Evolutionary conservation across 1,284 basidiomycete genomes (phyloP), one percentile per base, ranked within the genome.

Genomic region (Inonotus hispidus): DNA sequence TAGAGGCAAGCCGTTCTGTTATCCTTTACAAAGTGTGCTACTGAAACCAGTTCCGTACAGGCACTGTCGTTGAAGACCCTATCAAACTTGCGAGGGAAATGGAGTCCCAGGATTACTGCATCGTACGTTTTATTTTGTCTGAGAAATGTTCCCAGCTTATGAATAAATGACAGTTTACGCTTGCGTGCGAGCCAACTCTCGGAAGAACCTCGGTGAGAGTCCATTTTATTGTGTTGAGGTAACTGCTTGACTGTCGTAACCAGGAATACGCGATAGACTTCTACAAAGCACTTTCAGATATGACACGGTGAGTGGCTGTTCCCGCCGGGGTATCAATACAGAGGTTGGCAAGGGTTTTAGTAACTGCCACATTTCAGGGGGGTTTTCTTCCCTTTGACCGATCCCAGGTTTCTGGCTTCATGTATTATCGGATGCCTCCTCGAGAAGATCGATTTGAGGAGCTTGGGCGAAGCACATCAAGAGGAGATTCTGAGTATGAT

Each of bases 391-490:
- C 80, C 82, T 0, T 72, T 84, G 27, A 83, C 79, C 4, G 81
- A 79, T 1, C 81, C 81, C 1, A 75, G 75, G 49, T 71, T 81
- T 11, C 71, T 84, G 8, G 77, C 81, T 11, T 77, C 81, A 67
- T 81, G 82, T 27, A 83, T 84, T 53, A 77, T 79, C 39, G 82
- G 82, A 2, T 77, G 77, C 43, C 81, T 82, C 7, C 72, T 82
- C 37, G 81, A 83, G 70, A 81, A 81, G 57, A 77, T 83, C 74
- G 80, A 83, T 64, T 75, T 83, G 71, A 80, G 83, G 65, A 71
- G 78, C 19, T 70, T 84, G 53, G 79, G 83, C 63, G 65, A 69
- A 39, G 77, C 81, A 25, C 58, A 65, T 49, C 27, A 49, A 19
- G 59, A 38, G 14, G 32, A 32, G 10, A 41, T 62, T 46, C n/a